Base-by-base conservation (phyloP, 176 grass and related monocot species). In the Aegilops tauschii region DNA sequence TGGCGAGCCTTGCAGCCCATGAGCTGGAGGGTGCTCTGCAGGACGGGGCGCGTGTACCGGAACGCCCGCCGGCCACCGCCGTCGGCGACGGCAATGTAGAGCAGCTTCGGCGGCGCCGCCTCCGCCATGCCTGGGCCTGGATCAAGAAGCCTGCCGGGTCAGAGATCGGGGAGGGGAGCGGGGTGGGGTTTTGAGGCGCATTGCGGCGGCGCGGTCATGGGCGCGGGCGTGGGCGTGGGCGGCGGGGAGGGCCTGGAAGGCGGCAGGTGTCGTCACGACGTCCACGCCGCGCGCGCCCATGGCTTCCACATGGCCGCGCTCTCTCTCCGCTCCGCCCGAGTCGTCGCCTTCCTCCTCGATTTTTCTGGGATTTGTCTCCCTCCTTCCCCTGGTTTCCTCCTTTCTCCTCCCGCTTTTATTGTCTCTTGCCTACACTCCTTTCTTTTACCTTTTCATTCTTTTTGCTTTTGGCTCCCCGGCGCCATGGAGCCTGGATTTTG, bases 1-100 rank as follows among this genome's bases (percentile, higher is more conserved):
- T 98, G 95, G n/a, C 95, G 90, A 9, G 95, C 87, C 77, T 98
- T 98, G 91, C 93, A 98, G 11, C 95, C 91, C 93, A 95, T 98
- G 80, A 98, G 89, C 75, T 98, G 95, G 52, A 95, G 91, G 34
- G 95, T 92, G 93, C 95, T 90, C 85, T 95, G 93, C 34, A 95
- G 91, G 71, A 95, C 91, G 11, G 86, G 73, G 59, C 95, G 85
- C 49, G 93, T 93, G 91, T 98, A 95, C 54, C 95, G 78, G 82
- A 98, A 98, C 77, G 86, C 52, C 40, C 88, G 63, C 21, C 84
- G 72, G 14, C 58, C 86, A 5, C 32, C 85, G 21, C 70, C 90
- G 80, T 98, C 96, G 80, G 76, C 30, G 70, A 96, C 87, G 28
- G 92, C 97, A 87, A 99, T 90, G 90, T 99, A 94, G 64, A 98